phyloP scores from a whole-genome alignment of 2,329 filamentous ascomycete genomes.

The Alternaria viburni region DNA sequence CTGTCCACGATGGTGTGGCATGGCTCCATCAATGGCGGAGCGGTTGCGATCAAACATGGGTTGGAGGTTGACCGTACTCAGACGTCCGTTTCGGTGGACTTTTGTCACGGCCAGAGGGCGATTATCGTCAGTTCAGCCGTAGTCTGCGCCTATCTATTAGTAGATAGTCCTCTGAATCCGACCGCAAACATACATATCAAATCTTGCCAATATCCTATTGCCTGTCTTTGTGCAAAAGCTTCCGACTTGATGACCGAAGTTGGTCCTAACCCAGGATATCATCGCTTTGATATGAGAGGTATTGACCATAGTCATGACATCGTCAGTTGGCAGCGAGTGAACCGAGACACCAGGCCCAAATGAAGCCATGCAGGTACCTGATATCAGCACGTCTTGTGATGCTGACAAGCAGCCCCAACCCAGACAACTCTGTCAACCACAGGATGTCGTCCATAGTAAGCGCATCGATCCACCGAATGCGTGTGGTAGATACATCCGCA shows the following conservation, averaged over 20 bases:
- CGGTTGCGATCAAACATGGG: neutral
- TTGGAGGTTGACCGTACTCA: neutral
- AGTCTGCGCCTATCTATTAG: neutral
- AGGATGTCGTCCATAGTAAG: conserved; percentile 38
- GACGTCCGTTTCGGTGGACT: neutral
- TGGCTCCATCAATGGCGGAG: no score
- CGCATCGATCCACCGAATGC: conserved; percentile 45
- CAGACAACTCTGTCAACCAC: conserved; percentile 40
- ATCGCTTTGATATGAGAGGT: neutral
- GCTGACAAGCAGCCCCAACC: conserved; percentile 37
- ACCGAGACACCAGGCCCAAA: neutral
- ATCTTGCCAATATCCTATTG: neutral
- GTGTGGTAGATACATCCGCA: conserved; percentile 47
- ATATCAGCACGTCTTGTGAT: conserved; percentile 13
- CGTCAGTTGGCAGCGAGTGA: neutral
- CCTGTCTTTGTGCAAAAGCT: neutral
- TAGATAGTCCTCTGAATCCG: neutral
- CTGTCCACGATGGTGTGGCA: neutral
- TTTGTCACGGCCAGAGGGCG: neutral
- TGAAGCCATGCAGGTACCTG: neutral
- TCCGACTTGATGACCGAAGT: neutral
- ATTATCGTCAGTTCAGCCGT: neutral
- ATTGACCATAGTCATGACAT: neutral
- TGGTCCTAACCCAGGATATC: neutral
- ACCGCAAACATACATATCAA: neutral